These are phyloP conservation scores for Nyssa sinensis DNA, from an alignment of 148 eudicot genomes.

Conservation along the genomic window DNA sequence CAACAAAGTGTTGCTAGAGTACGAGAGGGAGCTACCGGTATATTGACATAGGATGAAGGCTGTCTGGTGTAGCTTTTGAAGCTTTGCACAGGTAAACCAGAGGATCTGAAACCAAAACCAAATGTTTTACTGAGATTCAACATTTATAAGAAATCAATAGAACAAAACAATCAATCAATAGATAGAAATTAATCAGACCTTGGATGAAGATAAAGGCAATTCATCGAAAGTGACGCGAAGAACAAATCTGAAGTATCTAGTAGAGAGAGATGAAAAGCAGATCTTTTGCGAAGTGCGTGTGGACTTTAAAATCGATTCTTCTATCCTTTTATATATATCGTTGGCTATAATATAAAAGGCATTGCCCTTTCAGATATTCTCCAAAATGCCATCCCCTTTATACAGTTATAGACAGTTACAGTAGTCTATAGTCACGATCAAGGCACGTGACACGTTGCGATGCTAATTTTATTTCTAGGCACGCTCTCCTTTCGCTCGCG, in stretches of 20 bases:
- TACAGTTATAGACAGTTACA: no score
- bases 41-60: slow-evolving; percentile 26
- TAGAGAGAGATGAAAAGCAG: slow-evolving; percentile 1
- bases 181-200: slow-evolving; percentile 28
- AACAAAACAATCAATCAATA: neutral
- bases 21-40: slow-evolving; percentile 31
- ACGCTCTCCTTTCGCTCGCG: no score
- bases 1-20: neutral
- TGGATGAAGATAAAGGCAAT: slow-evolving; percentile 59
- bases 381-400: slow-evolving; percentile 12
- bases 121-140: neutral
- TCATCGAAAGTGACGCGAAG: slow-evolving; percentile 31
- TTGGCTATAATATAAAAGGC: neutral
- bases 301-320: neutral
- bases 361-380: slow-evolving; percentile 5
- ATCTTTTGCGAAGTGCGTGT: no score
- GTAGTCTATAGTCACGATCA: no score
- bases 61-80: slow-evolving; percentile 28
- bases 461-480: no score
- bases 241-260: neutral
- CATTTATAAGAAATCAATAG: neutral
- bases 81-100: slow-evolving; percentile 32
- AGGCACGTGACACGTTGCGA: no score
- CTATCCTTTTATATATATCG: neutral
- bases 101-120: slow-evolving; percentile 33